A percentile compares a stretch with the other conserved stretches of the same genome.
phyloP scores from a whole-genome alignment of 2,329 filamentous ascomycete genomes.

The Hypoxylon sp. region DNA sequence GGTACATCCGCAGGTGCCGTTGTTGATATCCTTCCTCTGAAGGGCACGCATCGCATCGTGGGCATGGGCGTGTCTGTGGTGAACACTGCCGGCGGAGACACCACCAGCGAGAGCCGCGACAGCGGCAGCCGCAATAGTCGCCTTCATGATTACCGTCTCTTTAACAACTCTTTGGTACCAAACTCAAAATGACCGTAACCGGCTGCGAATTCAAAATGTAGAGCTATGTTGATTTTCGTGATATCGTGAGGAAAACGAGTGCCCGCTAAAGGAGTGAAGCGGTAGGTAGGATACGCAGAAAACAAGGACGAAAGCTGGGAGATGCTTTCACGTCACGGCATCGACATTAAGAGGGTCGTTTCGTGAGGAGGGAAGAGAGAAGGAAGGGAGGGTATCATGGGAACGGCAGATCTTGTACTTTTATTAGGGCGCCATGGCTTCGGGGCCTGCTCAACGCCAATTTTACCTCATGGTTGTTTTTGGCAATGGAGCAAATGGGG shows the following conservation, averaged over 20 bases:
- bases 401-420: conserved; percentile 58
- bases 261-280: conserved; percentile 93
- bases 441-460: conserved; percentile 49
- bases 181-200: conserved; percentile 52
- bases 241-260: conserved; percentile 70
- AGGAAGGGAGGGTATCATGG: conserved; percentile 56
- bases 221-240: conserved; percentile 52
- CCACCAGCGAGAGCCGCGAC: conserved; percentile 71
- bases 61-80: conserved; percentile 74
- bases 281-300: conserved; percentile 68
- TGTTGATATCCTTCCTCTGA: conserved; percentile 62
- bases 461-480: conserved; percentile 48
- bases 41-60: conserved; percentile 69
- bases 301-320: conserved; percentile 66
- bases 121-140: conserved; percentile 75
- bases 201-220: conserved; percentile 46
- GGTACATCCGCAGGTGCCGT: conserved; percentile 75
- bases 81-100: conserved; percentile 67
- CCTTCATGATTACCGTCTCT: conserved; percentile 77
- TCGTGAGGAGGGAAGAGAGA: conserved; percentile 59
- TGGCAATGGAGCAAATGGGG: conserved; percentile 38
- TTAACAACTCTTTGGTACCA: conserved; percentile 45
- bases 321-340: conserved; percentile 65
- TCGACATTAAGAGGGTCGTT: conserved; percentile 65
- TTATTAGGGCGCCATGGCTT: conserved; percentile 58